These are phyloP conservation scores for Entonaema liquescens DNA, from an alignment of 495 filamentous ascomycete species.

Conservation along the genomic window DNA sequence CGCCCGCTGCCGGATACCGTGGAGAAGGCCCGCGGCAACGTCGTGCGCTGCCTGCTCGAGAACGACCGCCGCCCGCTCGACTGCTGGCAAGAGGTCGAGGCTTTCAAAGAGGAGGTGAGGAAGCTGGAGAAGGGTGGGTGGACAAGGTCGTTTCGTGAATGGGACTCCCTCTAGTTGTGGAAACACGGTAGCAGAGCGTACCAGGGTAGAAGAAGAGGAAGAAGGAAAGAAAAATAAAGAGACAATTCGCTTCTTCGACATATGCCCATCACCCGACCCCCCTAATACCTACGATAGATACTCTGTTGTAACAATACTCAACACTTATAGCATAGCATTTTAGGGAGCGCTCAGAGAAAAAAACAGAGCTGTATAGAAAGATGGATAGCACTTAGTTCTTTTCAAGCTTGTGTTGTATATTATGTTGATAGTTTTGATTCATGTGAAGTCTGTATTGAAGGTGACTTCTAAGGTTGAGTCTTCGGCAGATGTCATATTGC, in stretches of 20 bases:
- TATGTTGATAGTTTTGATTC: background rate
- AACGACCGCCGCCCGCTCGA: conserved; percentile 91
- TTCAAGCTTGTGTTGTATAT: background rate
- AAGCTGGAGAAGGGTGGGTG: conserved; percentile 86
- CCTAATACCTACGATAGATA: background rate
- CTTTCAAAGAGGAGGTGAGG: conserved; percentile 86
- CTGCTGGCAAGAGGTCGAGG: conserved; percentile 94
- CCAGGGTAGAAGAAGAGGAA: background rate
- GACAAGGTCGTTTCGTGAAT: conserved; percentile 73
- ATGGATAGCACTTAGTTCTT: conserved; percentile 15
- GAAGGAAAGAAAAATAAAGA: background rate
- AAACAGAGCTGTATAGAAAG: conserved; percentile 42
- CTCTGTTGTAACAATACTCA: conserved; percentile 43
- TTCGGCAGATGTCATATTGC: conserved; percentile 2
- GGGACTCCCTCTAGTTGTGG: background rate
- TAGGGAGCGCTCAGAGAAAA: conserved; percentile 27
- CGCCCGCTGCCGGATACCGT: conserved; percentile 67
- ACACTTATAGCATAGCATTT: conserved; percentile 41
- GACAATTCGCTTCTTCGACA: background rate
- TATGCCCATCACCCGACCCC: background rate
- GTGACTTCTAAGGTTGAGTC: conserved; percentile 38
- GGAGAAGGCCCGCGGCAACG: conserved; percentile 75
- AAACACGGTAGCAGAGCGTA: too few species aligned
- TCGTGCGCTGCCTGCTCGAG: conserved; percentile 82
- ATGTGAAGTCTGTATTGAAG: conserved; percentile 42